These are phyloP conservation scores for Pseudofabraea citricarpa DNA, from an alignment of 2,329 filamentous ascomycete genomes.

Conservation along the genomic window DNA sequence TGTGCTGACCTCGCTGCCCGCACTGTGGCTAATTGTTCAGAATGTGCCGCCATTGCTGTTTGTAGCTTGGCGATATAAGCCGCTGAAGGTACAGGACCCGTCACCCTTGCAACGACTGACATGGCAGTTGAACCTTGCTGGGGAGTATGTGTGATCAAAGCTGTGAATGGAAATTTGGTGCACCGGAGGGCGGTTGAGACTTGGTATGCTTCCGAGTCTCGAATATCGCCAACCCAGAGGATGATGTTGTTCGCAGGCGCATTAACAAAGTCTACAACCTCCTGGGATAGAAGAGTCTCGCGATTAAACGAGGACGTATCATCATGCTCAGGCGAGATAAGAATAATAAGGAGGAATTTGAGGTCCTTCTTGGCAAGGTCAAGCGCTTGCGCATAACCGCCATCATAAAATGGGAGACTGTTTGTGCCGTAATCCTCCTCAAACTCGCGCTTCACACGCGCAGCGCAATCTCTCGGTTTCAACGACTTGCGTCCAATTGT, in stretches of 20 bases:
- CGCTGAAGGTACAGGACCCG: constrained; percentile 63
- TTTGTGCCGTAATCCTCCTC: constrained; percentile 84
- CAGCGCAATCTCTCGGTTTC: constrained; percentile 81
- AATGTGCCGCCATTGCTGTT: constrained; percentile 68
- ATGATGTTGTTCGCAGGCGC: constrained; percentile 75
- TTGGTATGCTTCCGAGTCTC: constrained; percentile 92
- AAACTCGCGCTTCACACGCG: constrained; percentile 86
- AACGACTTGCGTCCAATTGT: constrained; percentile 69
- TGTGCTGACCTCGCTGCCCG: constrained; percentile 76
- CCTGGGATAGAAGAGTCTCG: constrained; percentile 73
- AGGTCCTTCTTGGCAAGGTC: constrained; percentile 87
- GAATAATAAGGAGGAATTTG: constrained; percentile 83
- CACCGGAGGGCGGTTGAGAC: constrained; percentile 82
- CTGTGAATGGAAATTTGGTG: constrained; percentile 89
- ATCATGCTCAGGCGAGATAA: constrained; percentile 91
- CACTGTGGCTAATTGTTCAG: constrained; percentile 67
- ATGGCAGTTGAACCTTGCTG: constrained; percentile 80
- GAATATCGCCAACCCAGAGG: constrained; percentile 88
- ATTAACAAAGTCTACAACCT: constrained; percentile 70
- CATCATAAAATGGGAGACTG: constrained; percentile 74
- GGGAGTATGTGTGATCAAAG: constrained; percentile 81
- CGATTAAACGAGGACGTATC: constrained; percentile 78
- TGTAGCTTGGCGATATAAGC: constrained; percentile 75
- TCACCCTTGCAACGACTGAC: constrained; percentile 78
- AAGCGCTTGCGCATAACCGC: constrained; percentile 86